Percentiles rank a stretch among this genome's conserved stretches.
phyloP scores from a whole-genome alignment of 345 rosid genomes.

The Citrus unshiu region DNA sequence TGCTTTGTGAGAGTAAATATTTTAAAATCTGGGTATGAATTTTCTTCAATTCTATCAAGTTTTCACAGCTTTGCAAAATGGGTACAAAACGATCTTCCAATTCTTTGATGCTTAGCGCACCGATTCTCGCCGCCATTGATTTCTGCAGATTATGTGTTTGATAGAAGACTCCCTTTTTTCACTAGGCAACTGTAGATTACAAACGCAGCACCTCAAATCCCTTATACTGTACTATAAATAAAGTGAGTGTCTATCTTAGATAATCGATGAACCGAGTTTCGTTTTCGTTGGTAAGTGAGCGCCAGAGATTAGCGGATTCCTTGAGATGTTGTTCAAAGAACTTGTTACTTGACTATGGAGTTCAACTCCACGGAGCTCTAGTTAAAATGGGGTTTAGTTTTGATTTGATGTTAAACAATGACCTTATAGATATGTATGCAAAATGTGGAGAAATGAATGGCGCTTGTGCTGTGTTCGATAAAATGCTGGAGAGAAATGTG shows the following conservation, averaged over 20 bases:
- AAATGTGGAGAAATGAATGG: constrained; percentile 44
- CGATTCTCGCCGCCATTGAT: constrained; percentile 15
- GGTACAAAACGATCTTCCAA: constrained; percentile 42
- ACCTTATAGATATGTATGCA: constrained; percentile 55
- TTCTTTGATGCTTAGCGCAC: constrained; percentile 26
- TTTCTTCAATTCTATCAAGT: constrained; percentile 32
- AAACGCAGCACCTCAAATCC: background rate
- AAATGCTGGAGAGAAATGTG: constrained; percentile 61
- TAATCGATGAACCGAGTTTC: constrained; percentile 23
- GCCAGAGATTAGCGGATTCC: constrained; percentile 48
- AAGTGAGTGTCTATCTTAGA: background rate
- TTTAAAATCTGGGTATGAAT: constrained; percentile 36
- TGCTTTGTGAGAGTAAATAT: constrained; percentile 48
- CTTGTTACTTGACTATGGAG: constrained; percentile 44
- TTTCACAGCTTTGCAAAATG: constrained; percentile 32
- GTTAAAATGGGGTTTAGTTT: constrained; percentile 35
- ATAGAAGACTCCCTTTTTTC: background rate
- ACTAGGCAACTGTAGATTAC: background rate
- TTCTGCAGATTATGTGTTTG: background rate
- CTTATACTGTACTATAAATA: background rate
- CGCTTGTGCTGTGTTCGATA: constrained; percentile 62
- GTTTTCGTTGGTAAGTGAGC: constrained; percentile 18
- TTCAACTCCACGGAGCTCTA: constrained; percentile 53
- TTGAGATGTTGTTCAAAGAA: constrained; percentile 51
- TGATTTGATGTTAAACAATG: constrained; percentile 48